Evolutionary conservation across 2,329 filamentous ascomycete species (phyloP).

Genomic region (Bipolaris gigantea): DNA sequence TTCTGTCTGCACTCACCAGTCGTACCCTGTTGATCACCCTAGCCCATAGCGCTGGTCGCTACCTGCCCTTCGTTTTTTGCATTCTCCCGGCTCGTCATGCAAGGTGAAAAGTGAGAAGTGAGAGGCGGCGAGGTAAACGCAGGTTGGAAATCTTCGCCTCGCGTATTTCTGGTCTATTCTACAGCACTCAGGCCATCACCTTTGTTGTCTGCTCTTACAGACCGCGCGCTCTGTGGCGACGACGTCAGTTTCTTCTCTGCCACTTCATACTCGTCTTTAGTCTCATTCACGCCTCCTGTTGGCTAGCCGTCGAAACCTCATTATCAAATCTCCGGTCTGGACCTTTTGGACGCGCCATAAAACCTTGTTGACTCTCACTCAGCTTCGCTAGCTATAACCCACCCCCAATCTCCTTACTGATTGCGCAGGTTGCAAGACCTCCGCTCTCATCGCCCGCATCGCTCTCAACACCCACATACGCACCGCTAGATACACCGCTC

Average conservation of each 20-base stretch:
- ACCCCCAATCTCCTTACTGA: neutral
- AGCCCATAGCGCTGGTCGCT: constrained; percentile 11
- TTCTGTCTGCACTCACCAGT: neutral
- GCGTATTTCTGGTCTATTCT: neutral
- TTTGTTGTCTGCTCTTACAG: constrained; percentile 7
- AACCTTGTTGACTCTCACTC: neutral
- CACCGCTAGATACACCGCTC: constrained; percentile 16
- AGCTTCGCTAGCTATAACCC: neutral
- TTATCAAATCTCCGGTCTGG: neutral
- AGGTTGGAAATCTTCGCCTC: neutral
- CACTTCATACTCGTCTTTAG: neutral
- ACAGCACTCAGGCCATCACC: constrained; percentile 2
- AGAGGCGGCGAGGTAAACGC: neutral
- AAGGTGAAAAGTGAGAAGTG: neutral
- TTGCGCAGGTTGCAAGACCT: neutral
- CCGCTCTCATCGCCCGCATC: neutral
- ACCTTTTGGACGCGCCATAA: neutral
- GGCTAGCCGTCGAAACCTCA: neutral
- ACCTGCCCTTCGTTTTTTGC: neutral
- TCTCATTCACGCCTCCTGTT: too few relatives aligned
- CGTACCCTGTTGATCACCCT: neutral
- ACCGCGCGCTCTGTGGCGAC: constrained; percentile 23
- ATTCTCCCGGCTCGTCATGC: neutral
- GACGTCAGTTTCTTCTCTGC: constrained; percentile 14
- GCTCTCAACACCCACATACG: neutral